A percentile compares a stretch with the other conserved stretches of the same genome.
Evolutionary conservation across 2,329 filamentous ascomycete genomes (phyloP).

Genomic region (Cercospora berteroae): DNA sequence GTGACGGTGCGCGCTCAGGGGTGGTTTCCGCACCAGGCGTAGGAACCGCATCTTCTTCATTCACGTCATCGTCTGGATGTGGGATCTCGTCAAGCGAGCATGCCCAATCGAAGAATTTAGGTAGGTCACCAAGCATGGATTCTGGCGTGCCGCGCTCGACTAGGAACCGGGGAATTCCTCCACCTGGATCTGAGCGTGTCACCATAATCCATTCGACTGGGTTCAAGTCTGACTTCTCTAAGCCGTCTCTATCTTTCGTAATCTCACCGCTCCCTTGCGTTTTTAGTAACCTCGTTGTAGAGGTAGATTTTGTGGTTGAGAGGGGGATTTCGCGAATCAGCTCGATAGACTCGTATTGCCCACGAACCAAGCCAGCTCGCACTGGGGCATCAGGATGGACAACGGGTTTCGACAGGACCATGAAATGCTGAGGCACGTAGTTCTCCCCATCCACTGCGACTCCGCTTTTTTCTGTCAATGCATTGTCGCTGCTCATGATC

Average conservation of each 20-base stretch:
- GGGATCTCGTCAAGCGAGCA: slow-evolving; percentile 49
- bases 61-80: slow-evolving; percentile 39
- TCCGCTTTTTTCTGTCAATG: slow-evolving; percentile 49
- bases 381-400: slow-evolving; percentile 70
- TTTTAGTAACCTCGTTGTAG: slow-evolving; percentile 33
- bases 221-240: slow-evolving; percentile 55
- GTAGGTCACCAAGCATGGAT: slow-evolving; percentile 74
- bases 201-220: slow-evolving; percentile 92
- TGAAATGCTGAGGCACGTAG: slow-evolving; percentile 65
- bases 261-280: slow-evolving; percentile 12
- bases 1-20: neutral
- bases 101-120: slow-evolving; percentile 80
- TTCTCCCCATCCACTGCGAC: slow-evolving; percentile 34
- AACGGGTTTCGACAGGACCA: slow-evolving; percentile 85
- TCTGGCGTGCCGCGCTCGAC: slow-evolving; percentile 84
- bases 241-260: slow-evolving; percentile 38
- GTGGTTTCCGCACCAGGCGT: neutral
- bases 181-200: slow-evolving; percentile 82
- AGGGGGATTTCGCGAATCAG: slow-evolving; percentile 79
- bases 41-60: slow-evolving; percentile 18
- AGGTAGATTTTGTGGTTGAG: slow-evolving; percentile 40
- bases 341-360: slow-evolving; percentile 88
- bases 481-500: slow-evolving; percentile 63
- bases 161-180: slow-evolving; percentile 83
- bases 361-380: slow-evolving; percentile 72